A percentile compares a stretch with the other conserved stretches of the same genome.
These are phyloP conservation scores for Penicillium sp. DNA, from an alignment of 2,329 filamentous ascomycete genomes.

Conservation along the genomic window DNA sequence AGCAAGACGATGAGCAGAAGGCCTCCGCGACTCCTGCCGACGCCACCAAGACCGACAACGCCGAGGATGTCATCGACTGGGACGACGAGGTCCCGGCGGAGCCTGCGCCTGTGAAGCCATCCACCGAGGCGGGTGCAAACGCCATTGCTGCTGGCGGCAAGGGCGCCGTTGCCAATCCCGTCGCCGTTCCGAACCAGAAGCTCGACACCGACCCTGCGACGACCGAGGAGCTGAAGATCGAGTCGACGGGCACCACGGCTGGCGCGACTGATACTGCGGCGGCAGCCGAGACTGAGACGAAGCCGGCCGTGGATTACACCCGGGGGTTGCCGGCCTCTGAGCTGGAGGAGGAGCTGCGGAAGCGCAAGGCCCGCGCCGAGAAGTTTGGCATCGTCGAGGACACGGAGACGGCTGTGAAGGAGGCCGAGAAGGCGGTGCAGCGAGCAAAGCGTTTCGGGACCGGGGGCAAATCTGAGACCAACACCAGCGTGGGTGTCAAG, in stretches of 20 bases:
- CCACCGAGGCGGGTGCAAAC: slow-evolving; percentile 32
- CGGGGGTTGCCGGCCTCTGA: slow-evolving; percentile 45
- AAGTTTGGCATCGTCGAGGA: slow-evolving; percentile 49
- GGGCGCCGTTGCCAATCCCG: slow-evolving; percentile 38
- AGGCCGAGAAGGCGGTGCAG: slow-evolving; percentile 46
- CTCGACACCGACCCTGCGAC: slow-evolving; percentile 38
- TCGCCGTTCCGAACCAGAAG: slow-evolving; percentile 42
- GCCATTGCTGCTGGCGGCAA: slow-evolving; percentile 41
- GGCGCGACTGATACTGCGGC: slow-evolving; percentile 20
- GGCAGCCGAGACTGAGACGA: slow-evolving; percentile 26
- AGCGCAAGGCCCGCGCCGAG: slow-evolving; percentile 50
- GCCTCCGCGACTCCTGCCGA: slow-evolving; percentile 22
- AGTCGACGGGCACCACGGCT: slow-evolving; percentile 26
- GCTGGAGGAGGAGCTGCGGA: slow-evolving; percentile 47
- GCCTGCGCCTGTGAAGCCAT: slow-evolving; percentile 24
- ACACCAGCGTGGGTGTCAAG: slow-evolving; percentile 32
- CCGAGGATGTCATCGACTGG: slow-evolving; percentile 48
- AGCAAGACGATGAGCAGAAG: slow-evolving; percentile 42
- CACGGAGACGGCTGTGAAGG: slow-evolving; percentile 36
- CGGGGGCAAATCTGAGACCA: slow-evolving; percentile 18
- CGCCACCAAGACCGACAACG: slow-evolving; percentile 28
- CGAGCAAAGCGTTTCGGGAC: slow-evolving; percentile 49
- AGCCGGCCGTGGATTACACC: slow-evolving; percentile 41
- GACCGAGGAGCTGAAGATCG: slow-evolving; percentile 39
- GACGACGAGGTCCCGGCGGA: slow-evolving; percentile 40